Conservation (phyloP, 305 asterid genomes). For the Caryopteris hybrid region DNA sequence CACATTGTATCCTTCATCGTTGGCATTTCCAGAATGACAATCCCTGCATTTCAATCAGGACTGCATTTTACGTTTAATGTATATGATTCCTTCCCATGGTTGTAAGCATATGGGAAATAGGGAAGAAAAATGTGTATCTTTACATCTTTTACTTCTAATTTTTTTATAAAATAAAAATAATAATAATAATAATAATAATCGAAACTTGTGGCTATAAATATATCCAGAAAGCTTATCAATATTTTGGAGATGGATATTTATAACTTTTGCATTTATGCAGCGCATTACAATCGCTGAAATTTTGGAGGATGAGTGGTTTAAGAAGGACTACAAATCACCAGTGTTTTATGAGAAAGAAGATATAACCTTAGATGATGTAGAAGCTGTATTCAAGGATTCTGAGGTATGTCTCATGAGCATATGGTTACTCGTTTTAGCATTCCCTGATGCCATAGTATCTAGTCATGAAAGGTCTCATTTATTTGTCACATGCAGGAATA, state of each 20-base stretch:
- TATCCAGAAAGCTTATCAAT: background rate
- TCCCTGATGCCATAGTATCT: background rate
- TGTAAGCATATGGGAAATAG: too few species aligned
- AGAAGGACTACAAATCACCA: constrained; percentile 49
- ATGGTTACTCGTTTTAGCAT: background rate
- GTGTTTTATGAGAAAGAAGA: constrained; percentile 49
- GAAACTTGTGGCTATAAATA: too few species aligned
- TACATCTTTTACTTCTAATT: background rate
- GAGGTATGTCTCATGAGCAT: constrained; percentile 33
- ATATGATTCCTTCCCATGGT: background rate
- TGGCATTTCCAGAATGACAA: background rate
- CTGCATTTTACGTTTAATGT: background rate
- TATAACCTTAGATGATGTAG: constrained; percentile 54
- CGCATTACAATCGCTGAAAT: constrained; percentile 49
- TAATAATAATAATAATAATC: too few species aligned
- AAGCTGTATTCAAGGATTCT: constrained; percentile 57
- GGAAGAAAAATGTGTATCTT: too few species aligned
- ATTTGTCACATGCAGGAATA: constrained; percentile 47
- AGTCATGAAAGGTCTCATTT: background rate
- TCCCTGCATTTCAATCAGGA: background rate
- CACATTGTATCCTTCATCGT: background rate
- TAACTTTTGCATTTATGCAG: constrained; percentile 26
- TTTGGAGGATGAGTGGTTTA: constrained; percentile 64
- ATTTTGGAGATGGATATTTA: background rate
- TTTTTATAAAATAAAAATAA: too few species aligned